Percentiles rank a stretch among this genome's conserved stretches.
Conservation (phyloP, 306 rosid genomes). For the Mimosa bimucronata region DNA sequence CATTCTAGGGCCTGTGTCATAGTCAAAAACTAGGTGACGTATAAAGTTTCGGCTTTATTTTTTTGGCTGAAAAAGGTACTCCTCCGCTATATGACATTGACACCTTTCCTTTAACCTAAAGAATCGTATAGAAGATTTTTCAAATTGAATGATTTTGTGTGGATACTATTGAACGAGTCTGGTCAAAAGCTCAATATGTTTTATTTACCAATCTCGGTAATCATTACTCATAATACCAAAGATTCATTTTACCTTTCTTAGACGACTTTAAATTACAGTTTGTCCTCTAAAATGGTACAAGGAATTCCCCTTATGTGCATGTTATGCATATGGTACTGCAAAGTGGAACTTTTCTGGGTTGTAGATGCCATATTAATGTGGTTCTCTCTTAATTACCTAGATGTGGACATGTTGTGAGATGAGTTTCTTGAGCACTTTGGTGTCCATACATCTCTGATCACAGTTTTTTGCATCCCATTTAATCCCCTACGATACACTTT, state of each 20-base stretch:
- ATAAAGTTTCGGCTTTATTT: not conserved
- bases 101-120: slow-evolving; percentile 19
- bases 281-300: slow-evolving; percentile 13
- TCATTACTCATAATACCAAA: not conserved
- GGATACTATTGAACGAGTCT: not conserved
- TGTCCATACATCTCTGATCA: not conserved
- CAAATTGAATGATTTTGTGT: not conserved
- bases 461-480: not conserved
- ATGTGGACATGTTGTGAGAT: slow-evolving; percentile 21
- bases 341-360: not conserved
- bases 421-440: slow-evolving; percentile 14
- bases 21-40: not conserved
- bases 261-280: not conserved
- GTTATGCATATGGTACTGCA: not conserved
- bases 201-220: not conserved
- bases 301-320: slow-evolving; percentile 16
- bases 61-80: slow-evolving; percentile 1
- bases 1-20: not conserved
- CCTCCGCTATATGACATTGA: slow-evolving; percentile 6
- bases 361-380: not conserved
- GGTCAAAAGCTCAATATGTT: slow-evolving; percentile 12
- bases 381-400: slow-evolving; percentile 9
- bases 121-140: not conserved
- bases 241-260: slow-evolving; percentile 4
- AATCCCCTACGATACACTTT: not conserved